Evolutionary conservation across 1,284 basidiomycete species (phyloP).

Genomic region (Ustilago tritici): DNA sequence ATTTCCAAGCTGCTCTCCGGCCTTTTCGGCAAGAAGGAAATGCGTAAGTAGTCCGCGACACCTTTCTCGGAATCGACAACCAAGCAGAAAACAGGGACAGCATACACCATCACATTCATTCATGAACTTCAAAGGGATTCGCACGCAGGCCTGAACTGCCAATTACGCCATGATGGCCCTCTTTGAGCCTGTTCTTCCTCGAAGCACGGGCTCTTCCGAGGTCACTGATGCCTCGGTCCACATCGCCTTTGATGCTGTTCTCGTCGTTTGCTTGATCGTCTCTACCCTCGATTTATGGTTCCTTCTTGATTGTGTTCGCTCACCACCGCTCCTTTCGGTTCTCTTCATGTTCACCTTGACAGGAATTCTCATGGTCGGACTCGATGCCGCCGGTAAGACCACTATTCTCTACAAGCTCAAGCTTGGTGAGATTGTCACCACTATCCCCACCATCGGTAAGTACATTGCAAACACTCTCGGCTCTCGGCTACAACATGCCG

Average conservation of each 20-base stretch:
- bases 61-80: neutral
- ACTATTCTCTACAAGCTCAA: slow-evolving; percentile 99
- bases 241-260: neutral
- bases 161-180: too few relatives aligned
- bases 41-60: slow-evolving; percentile 58
- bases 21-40: slow-evolving; percentile 70
- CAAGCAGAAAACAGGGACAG: slow-evolving; percentile 8
- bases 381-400: slow-evolving; percentile 87
- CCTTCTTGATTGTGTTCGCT: neutral
- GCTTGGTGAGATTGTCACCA: slow-evolving; percentile 99
- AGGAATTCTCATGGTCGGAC: slow-evolving; percentile 79
- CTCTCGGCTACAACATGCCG: neutral
- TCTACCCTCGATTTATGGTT: too few relatives aligned
- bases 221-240: neutral
- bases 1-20: slow-evolving; percentile 69
- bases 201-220: neutral
- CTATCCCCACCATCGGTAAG: slow-evolving; percentile 90
- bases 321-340: neutral
- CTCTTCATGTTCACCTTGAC: neutral
- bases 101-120: neutral
- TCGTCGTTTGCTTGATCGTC: slow-evolving; percentile 12
- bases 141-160: too few relatives aligned
- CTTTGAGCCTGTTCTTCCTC: too few relatives aligned
- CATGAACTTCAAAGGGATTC: too few relatives aligned
- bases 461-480: neutral